Evolutionary conservation across 495 filamentous ascomycete species (phyloP).

Genomic region (Penicillium egyptiacum): DNA sequence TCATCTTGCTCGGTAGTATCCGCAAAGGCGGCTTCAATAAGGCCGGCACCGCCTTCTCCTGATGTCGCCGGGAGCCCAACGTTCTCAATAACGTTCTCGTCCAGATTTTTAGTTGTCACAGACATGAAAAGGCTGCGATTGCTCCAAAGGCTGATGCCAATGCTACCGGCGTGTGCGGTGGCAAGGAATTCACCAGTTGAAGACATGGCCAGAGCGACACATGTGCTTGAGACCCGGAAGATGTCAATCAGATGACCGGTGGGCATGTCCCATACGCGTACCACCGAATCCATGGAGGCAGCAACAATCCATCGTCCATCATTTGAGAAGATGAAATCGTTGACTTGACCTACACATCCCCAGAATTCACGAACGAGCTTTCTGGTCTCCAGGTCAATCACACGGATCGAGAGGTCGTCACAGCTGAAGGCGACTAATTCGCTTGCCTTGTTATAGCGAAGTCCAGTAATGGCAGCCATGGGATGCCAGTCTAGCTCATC

Average conservation of each 20-base stretch:
- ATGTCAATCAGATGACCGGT: slow-evolving; percentile 93
- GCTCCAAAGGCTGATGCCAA: slow-evolving; percentile 93
- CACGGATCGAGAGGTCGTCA: slow-evolving; percentile 81
- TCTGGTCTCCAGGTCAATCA: slow-evolving; percentile 88
- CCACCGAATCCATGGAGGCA: slow-evolving; percentile 74
- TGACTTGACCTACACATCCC: slow-evolving; percentile 78
- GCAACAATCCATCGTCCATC: slow-evolving; percentile 94
- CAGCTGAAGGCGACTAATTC: slow-evolving; percentile 89
- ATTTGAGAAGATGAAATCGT: slow-evolving; percentile 86
- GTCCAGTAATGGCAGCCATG: slow-evolving; percentile 71
- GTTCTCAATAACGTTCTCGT: slow-evolving; percentile 66
- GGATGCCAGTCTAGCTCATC: slow-evolving; percentile 84
- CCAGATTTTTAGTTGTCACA: slow-evolving; percentile 77
- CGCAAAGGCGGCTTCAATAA: slow-evolving; percentile 68
- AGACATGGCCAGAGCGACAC: slow-evolving; percentile 83
- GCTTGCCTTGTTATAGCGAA: slow-evolving; percentile 74
- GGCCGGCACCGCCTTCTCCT: slow-evolving; percentile 73
- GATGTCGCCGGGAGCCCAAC: slow-evolving; percentile 68
- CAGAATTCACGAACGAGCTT: slow-evolving; percentile 89
- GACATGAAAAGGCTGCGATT: slow-evolving; percentile 89
- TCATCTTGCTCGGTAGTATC: slow-evolving; percentile 50
- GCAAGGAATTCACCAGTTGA: slow-evolving; percentile 89
- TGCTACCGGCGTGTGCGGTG: slow-evolving; percentile 75
- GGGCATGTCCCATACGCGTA: slow-evolving; percentile 93
- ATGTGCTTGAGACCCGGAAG: slow-evolving; percentile 70